Evolutionary conservation across 116 monocot genomes (phyloP).

Genomic region (Iris pallida): DNA sequence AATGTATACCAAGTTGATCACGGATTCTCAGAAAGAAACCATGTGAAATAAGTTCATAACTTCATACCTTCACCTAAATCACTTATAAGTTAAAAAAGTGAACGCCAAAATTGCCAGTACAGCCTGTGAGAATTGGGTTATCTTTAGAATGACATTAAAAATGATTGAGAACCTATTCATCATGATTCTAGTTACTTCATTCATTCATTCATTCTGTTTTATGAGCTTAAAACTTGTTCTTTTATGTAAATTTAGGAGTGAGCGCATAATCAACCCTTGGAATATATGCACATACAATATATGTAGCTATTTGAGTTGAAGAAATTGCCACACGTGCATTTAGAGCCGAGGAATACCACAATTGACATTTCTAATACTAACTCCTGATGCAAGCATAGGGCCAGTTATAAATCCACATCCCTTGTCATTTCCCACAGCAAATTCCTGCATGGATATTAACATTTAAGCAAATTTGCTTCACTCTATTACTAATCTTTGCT

Average conservation of each 20-base stretch:
- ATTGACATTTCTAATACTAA: slow-evolving; percentile 86
- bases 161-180: too few relatives aligned
- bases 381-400: slow-evolving; percentile 89
- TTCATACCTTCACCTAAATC: too few relatives aligned
- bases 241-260: not conserved
- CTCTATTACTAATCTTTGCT: too few relatives aligned
- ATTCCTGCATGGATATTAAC: slow-evolving; percentile 49
- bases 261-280: not conserved
- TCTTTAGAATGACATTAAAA: too few relatives aligned
- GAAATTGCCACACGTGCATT: slow-evolving; percentile 61
- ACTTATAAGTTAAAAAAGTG: too few relatives aligned
- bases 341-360: slow-evolving; percentile 97
- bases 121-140: too few relatives aligned
- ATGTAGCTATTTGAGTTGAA: not conserved
- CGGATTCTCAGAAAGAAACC: too few relatives aligned
- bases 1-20: too few relatives aligned
- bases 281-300: not conserved
- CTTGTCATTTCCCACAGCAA: slow-evolving; percentile 98
- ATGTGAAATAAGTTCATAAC: too few relatives aligned
- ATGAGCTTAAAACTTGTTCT: not conserved
- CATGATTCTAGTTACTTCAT: not conserved
- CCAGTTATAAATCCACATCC: slow-evolving; percentile 95
- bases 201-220: not conserved
- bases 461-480: not conserved
- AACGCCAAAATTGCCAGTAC: too few relatives aligned